Evolutionary conservation across 1,139 yeast species (phyloP).

Genomic region (Debaryomyces robertsiae): DNA sequence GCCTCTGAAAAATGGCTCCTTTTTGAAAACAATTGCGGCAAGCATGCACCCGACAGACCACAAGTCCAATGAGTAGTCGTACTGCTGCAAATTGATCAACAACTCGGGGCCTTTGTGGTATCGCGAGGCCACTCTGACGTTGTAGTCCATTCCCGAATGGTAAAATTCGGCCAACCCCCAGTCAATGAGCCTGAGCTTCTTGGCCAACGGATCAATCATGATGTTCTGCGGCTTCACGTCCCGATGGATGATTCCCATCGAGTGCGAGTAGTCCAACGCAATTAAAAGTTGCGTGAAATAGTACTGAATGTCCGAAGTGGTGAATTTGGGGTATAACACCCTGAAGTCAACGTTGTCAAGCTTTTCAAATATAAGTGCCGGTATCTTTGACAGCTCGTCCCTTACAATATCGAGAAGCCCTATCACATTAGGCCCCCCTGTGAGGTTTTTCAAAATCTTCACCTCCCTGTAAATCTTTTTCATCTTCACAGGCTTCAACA

Average conservation of each 20-base stretch:
- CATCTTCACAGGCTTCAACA: conserved; percentile 76
- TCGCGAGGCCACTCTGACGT: conserved; percentile 79
- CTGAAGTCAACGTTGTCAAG: conserved; percentile 74
- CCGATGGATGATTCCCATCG: conserved; percentile 83
- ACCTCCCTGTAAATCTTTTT: conserved; percentile 79
- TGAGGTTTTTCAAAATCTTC: conserved; percentile 70
- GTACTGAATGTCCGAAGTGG: conserved; percentile 63
- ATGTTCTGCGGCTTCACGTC: conserved; percentile 86
- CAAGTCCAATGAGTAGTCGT: conserved; percentile 75
- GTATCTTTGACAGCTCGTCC: conserved; percentile 71
- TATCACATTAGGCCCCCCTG: conserved; percentile 75
- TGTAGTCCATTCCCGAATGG: conserved; percentile 76
- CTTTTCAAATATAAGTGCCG: conserved; percentile 73
- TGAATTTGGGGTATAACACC: conserved; percentile 66
- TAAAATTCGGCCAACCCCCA: conserved; percentile 88
- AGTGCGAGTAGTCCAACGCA: conserved; percentile 76
- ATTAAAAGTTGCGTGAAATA: conserved; percentile 69
- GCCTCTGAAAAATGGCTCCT: conserved; percentile 80
- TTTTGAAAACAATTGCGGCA: conserved; percentile 74
- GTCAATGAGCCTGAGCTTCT: conserved; percentile 69
- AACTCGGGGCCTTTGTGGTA: conserved; percentile 83
- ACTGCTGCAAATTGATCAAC: conserved; percentile 70
- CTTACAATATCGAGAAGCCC: conserved; percentile 74
- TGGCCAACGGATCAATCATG: conserved; percentile 72
- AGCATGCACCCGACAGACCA: conserved; percentile 86